Base-by-base conservation (phyloP, 140 eudicot genomes). In the Anethum foeniculum region DNA sequence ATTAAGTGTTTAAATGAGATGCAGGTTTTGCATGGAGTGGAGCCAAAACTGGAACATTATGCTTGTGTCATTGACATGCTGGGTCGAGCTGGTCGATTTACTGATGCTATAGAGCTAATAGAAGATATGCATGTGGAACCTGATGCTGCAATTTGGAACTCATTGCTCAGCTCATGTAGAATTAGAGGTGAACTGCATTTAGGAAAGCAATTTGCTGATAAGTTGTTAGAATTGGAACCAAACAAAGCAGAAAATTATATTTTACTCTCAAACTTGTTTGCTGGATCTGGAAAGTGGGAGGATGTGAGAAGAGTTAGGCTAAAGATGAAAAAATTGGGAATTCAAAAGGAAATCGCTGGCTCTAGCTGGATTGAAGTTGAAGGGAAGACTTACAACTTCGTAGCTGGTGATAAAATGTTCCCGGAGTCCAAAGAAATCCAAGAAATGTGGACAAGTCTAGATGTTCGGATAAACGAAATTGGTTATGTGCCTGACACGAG, bases 31-130 rank as follows among this genome's bases (percentile, higher is more conserved):
- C 85, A 93, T 65, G 81, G 81, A 46, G 77, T 91, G 64, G 78
- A 77, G 82, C 97, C 96, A 48, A 85, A 85, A 38, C 74, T 85
- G 7, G 98, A 91, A 81, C 97, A 91, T 82, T 91, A 88, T 84
- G 90, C 90, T 71, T 88, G 92, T 79, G 83, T 91, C 34, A 84
- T 89, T 28, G 95, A 88, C 83, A 93, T 91, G 91, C 71, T 88
- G 28, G 91, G 88, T 64, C 96, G 90, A 82, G 89, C 91, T 54
- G 85, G 83, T 28, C 83, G 47, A 72, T 83, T 89, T 67, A 73
- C 71, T 62, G 89, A 86, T 44, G 96, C 93, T 80, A 39, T 89
- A 52, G 60, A 77, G 86, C 89, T 91, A 60, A 80, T 89, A 36
- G 71, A 58, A 39, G 56, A 85, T 76, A 91, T 87, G 91, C 89